These are phyloP conservation scores for Lasiosphaeris hirsuta DNA, from an alignment of 495 filamentous ascomycete genomes.

Conservation along the genomic window DNA sequence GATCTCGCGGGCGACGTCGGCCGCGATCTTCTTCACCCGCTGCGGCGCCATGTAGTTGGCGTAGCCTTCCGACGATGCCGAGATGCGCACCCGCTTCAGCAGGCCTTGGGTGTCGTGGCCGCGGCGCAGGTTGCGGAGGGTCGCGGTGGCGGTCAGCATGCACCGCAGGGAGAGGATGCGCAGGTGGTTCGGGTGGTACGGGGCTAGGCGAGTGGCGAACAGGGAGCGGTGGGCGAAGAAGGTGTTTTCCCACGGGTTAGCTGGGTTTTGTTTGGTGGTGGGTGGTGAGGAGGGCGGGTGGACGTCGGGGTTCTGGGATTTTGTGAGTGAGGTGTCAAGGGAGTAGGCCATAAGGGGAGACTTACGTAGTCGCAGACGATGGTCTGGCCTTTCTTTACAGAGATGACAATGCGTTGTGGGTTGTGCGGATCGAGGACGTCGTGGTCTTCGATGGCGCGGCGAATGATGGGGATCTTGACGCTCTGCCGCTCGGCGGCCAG, in stretches of 20 bases:
- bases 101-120: conserved; percentile 17
- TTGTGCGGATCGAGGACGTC: not conserved
- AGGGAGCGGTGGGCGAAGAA: conserved; percentile 7
- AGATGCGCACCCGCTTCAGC: conserved; percentile 12
- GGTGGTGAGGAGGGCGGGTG: not conserved
- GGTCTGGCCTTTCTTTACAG: conserved; percentile 5
- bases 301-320: not conserved
- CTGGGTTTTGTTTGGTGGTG: not conserved
- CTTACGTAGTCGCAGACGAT: conserved; percentile 17
- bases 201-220: conserved; percentile 4
- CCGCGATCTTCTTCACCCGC: conserved; percentile 8
- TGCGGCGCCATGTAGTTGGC: conserved; percentile 18
- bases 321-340: not conserved
- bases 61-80: conserved; percentile 1
- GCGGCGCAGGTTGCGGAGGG: conserved; percentile 15
- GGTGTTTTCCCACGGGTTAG: conserved; percentile 2
- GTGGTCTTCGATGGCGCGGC: conserved; percentile 3
- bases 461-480: conserved; percentile 15
- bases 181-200: conserved; percentile 3
- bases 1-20: not conserved
- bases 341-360: not conserved
- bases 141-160: conserved; percentile 14
- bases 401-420: not conserved
- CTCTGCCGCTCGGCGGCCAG: conserved; percentile 5
- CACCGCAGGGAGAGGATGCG: not conserved